phyloP scores from a whole-genome alignment of 2,329 filamentous ascomycete genomes.

The Botrytis tulipae region DNA sequence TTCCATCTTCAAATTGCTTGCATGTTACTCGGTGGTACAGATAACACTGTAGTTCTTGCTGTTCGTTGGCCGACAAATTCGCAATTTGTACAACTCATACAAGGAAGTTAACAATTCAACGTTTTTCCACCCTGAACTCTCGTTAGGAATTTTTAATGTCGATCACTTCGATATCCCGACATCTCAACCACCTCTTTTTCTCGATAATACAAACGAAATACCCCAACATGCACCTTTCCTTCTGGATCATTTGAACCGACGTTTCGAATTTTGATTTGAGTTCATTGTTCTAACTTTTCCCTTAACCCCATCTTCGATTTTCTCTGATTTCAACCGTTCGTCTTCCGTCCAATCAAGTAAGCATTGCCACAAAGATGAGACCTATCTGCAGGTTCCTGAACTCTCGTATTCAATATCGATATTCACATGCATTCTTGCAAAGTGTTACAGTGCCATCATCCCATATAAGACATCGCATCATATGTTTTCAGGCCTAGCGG shows the following conservation, averaged over 20 bases:
- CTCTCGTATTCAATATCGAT: slow-evolving; percentile 3
- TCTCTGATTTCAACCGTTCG: background rate
- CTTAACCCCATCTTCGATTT: background rate
- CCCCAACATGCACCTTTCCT: background rate
- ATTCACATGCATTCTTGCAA: slow-evolving; percentile 2
- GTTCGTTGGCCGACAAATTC: background rate
- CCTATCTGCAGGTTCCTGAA: slow-evolving; percentile 1
- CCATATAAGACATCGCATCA: background rate
- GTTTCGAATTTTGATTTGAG: background rate
- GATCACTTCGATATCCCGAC: background rate
- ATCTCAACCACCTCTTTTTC: slow-evolving; percentile 2
- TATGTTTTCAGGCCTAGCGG: background rate
- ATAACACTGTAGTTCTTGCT: background rate
- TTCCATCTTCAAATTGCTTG: slow-evolving; percentile 8
- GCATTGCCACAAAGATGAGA: background rate
- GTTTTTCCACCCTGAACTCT: background rate
- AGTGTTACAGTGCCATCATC: slow-evolving; percentile 10
- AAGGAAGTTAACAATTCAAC: background rate
- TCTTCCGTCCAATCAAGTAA: background rate
- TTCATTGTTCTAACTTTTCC: background rate
- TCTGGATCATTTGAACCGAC: background rate
- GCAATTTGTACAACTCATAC: background rate
- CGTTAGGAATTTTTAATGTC: background rate
- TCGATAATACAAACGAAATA: background rate
- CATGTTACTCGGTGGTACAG: background rate